Evolutionary conservation across 73 alveolate species (phyloP).

Genomic region (Tetrahymena elliotti): DNA sequence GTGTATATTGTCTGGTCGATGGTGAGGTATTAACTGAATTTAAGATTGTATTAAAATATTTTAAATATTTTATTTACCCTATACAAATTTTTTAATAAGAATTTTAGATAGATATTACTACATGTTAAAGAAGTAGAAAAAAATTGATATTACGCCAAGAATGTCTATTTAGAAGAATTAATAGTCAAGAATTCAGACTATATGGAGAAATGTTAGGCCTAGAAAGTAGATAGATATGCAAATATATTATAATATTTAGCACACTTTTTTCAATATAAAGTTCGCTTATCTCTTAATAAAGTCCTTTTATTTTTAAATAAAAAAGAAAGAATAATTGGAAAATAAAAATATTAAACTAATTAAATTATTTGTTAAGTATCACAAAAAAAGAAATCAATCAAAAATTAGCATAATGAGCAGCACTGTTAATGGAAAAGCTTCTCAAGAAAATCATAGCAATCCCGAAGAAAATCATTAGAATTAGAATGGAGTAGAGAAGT

Average conservation of each 20-base stretch:
- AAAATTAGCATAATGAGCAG: not conserved
- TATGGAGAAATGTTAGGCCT: not conserved
- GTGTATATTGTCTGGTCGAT: not conserved
- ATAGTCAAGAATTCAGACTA: not conserved
- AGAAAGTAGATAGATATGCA: not conserved
- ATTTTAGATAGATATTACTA: not conserved
- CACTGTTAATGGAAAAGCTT: not conserved
- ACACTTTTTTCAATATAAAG: not conserved
- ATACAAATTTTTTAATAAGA: too few relatives aligned
- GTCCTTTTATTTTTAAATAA: too few relatives aligned
- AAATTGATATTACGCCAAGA: not conserved
- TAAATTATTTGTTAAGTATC: not conserved
- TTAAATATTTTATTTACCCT: not conserved
- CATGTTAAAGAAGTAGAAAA: not conserved
- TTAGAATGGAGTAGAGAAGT: not conserved
- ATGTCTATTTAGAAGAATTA: not conserved
- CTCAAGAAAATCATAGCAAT: not conserved
- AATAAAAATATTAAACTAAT: not conserved
- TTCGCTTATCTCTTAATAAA: not conserved
- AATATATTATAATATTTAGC: not conserved
- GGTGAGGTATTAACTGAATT: not conserved
- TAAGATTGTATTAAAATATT: not conserved
- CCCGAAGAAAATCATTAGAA: not conserved
- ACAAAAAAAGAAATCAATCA: not conserved
- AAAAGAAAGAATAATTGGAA: not conserved